Evolutionary conservation across 495 filamentous ascomycete genomes (phyloP), one percentile per base, ranked within the genome.

Genomic region (Glonium stellatum): DNA sequence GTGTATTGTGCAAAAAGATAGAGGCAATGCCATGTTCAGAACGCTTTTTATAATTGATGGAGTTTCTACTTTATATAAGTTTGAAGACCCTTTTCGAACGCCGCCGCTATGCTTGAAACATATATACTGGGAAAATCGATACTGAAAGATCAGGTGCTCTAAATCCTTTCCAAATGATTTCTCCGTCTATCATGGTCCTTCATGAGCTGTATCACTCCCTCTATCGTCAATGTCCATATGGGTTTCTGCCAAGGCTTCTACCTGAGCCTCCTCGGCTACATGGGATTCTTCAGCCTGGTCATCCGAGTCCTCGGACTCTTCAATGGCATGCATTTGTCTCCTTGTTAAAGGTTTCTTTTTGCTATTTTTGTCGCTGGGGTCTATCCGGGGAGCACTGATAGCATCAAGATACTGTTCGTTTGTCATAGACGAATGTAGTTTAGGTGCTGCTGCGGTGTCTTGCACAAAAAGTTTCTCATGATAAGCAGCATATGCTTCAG

Each of bases 341-440:
- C 55, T 63, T 5, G 57, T 55, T 22, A 55, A 18, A 13, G 62
- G 22, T 54, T 48, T 62, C 55, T 67, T 71, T 65, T 73, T 74
- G 58, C 70, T 71, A 19, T 66, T 62, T 50, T 66, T 65, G 58
- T 66, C 67, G 54, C 55, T 58, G 41, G 79, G 78, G 58, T 84
- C 81, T 57, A 78, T 79, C 53, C 82, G 76, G 4, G 83, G 83
- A 23, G 80, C 80, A 70, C 83, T 86, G 71, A 88, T 83, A 46
- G 72, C 72, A 72, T 88, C 86, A 37, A 88, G 69, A 70, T 84
- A 87, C 44, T 83, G 73, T 53, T 78, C 78, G 60, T 78, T 75
- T 31, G 77, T 75, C 62, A 87, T 80, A 0, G 72, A 71, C 10
- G 81, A 77, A 50, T 78, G 67, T 11, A 88, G 73, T 49, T 79